These are phyloP conservation scores for Wilcoxina mikolae DNA, from an alignment of 495 filamentous ascomycete genomes.

Conservation along the genomic window DNA sequence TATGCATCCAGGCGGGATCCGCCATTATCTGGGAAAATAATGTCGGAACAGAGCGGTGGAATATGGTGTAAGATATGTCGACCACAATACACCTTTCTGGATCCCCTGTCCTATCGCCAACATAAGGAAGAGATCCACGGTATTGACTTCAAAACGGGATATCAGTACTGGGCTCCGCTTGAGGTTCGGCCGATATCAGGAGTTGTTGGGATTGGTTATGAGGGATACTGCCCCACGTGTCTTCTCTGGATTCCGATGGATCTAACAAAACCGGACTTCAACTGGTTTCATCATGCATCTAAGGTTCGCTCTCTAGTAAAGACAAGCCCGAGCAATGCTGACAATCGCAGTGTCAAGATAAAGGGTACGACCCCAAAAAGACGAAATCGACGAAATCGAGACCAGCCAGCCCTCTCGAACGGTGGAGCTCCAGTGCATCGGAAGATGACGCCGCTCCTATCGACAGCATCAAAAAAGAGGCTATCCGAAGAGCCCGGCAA, in stretches of 20 bases:
- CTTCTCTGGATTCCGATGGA: neutral
- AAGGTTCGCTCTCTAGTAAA: neutral
- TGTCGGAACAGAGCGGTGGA: neutral
- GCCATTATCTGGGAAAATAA: neutral
- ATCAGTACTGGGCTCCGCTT: neutral
- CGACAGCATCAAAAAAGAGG: slow-evolving; percentile 1
- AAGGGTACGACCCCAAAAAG: neutral
- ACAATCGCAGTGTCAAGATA: neutral
- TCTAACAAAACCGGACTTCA: neutral
- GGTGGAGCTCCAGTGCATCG: neutral
- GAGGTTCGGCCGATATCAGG: neutral
- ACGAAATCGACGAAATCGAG: neutral
- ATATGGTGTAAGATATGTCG: neutral
- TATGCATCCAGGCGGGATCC: neutral
- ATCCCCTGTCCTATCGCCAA: neutral
- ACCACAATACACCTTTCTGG: neutral
- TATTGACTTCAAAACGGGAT: slow-evolving; percentile 1
- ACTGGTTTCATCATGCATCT: slow-evolving; percentile 2
- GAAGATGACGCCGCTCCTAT: neutral
- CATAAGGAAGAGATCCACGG: slow-evolving; percentile 7
- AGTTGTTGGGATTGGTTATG: neutral
- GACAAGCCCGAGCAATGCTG: neutral
- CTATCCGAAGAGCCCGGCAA: neutral
- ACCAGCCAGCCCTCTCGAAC: neutral
- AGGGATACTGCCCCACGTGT: slow-evolving; percentile 2